Conservation (phyloP, 371 early-diverging fungal species). For the Actinomortierella wolfii region DNA sequence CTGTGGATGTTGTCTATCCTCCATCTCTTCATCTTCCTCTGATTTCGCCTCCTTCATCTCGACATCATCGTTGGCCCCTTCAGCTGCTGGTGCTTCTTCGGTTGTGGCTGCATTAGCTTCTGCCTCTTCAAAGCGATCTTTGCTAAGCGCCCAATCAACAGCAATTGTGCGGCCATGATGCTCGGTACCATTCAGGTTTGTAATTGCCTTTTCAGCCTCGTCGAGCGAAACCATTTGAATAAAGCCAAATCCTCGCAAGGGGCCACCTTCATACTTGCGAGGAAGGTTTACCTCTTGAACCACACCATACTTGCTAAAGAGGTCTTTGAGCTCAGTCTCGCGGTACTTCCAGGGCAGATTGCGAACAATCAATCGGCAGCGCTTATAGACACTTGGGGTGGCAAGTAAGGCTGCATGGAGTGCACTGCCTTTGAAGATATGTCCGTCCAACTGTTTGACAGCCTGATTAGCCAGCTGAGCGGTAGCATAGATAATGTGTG, state of each 20-base stretch:
- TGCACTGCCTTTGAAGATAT: slow-evolving; percentile 65
- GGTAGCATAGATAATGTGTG: slow-evolving; percentile 42
- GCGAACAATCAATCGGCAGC: slow-evolving; percentile 85
- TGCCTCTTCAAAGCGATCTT: slow-evolving; percentile 68
- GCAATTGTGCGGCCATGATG: slow-evolving; percentile 76
- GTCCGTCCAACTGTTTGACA: slow-evolving; percentile 60
- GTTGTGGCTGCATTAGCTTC: slow-evolving; percentile 51
- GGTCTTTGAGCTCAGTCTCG: slow-evolving; percentile 61
- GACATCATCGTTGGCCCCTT: slow-evolving; percentile 42
- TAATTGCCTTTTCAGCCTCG: slow-evolving; percentile 76
- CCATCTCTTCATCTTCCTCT: slow-evolving; percentile 42
- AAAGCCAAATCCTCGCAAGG: slow-evolving; percentile 88
- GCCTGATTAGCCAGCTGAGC: slow-evolving; percentile 56
- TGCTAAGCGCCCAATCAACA: slow-evolving; percentile 87
- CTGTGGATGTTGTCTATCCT: slow-evolving; percentile 18
- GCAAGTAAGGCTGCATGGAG: slow-evolving; percentile 27
- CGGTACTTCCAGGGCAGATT: slow-evolving; percentile 86
- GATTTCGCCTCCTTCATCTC: slow-evolving; percentile 50
- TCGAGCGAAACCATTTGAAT: slow-evolving; percentile 74
- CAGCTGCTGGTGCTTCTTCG: slow-evolving; percentile 37
- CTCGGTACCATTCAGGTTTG: slow-evolving; percentile 74
- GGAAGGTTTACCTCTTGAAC: slow-evolving; percentile 76
- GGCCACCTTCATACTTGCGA: slow-evolving; percentile 73
- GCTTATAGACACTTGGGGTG: slow-evolving; percentile 45
- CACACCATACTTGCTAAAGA: slow-evolving; percentile 65